phyloP scores from a whole-genome alignment of 768 basidiomycete genomes.

The Arthromyces matolae region DNA sequence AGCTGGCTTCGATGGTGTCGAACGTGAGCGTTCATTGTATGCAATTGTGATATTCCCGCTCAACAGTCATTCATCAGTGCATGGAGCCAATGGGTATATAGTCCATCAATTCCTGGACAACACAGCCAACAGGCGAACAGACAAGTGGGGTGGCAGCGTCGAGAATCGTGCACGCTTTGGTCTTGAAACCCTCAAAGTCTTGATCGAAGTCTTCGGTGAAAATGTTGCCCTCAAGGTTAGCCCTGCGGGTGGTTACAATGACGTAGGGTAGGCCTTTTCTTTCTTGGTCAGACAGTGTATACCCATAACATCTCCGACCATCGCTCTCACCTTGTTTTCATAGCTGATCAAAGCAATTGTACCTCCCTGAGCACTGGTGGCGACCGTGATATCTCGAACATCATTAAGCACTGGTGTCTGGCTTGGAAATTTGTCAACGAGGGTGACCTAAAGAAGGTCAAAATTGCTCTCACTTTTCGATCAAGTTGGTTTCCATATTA shows the following conservation, averaged over 20 bases:
- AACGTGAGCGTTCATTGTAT: constrained; percentile 28
- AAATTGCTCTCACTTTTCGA: constrained; percentile 54
- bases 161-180: constrained; percentile 56
- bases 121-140: constrained; percentile 47
- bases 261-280: constrained; percentile 65
- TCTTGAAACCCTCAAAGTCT: constrained; percentile 46
- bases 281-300: background rate
- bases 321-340: constrained; percentile 57
- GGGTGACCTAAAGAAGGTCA: background rate
- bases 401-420: constrained; percentile 72
- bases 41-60: no score
- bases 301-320: background rate
- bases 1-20: constrained; percentile 57
- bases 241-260: constrained; percentile 57
- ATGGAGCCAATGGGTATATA: constrained; percentile 42
- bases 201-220: constrained; percentile 36
- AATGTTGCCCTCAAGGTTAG: constrained; percentile 44
- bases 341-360: constrained; percentile 67
- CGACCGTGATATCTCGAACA: constrained; percentile 66
- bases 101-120: constrained; percentile 49
- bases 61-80: constrained; percentile 28
- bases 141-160: constrained; percentile 56
- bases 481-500: constrained; percentile 58
- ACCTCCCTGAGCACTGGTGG: constrained; percentile 44
- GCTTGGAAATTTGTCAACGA: constrained; percentile 31